Evolutionary conservation across 2,329 filamentous ascomycete species (phyloP), one percentile per base, ranked within the genome.

Genomic region (Colletotrichum cuscutae): DNA sequence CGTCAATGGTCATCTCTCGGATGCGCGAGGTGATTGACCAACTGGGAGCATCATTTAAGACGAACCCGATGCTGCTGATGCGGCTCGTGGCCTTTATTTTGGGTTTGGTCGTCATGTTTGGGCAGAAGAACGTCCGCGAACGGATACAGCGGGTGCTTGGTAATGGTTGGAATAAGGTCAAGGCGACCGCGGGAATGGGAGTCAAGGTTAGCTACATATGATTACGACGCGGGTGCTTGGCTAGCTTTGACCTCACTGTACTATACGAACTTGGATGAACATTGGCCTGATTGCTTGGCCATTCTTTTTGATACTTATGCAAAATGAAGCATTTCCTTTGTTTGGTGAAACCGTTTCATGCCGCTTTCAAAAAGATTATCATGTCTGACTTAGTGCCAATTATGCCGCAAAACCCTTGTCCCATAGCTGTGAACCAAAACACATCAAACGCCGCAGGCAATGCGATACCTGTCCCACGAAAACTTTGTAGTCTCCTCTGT

Each of bases 161-260:
- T 52, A 86, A 88, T 32, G 91, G 91, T 11, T 97, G 95, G 95
- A 89, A 90, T 67, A 98, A 97, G 84, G 85, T 98, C 53, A 91
- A 90, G 80, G 89, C 91, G 58, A 98, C 97, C 0, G 92, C 96
- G 5, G 95, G 95, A 1, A 98, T 98, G 96, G 97, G 96, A 2
- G 94, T 97, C 75, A 98, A 98, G 85, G 95, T 98, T 79, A 97
- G 94, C 81, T 98, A 98, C 84, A 97, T 99, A 73, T 98, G 83
- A 87, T 75, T 49, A 49, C 54, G 52, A 62, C 60, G 57, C 60
- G 57, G 54, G 57, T 68, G 62, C 63, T 30, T 30, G 65, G 66
- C 56, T 70, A 65, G 71, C 71, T 73, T 75, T 76, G 67, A 26
- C 53, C 68, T 74, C 60, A 60, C 68, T 76, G 71, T 76, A 77